Evolutionary conservation across 106 monocot genomes (phyloP).

Genomic region (Dendrobium officinale): DNA sequence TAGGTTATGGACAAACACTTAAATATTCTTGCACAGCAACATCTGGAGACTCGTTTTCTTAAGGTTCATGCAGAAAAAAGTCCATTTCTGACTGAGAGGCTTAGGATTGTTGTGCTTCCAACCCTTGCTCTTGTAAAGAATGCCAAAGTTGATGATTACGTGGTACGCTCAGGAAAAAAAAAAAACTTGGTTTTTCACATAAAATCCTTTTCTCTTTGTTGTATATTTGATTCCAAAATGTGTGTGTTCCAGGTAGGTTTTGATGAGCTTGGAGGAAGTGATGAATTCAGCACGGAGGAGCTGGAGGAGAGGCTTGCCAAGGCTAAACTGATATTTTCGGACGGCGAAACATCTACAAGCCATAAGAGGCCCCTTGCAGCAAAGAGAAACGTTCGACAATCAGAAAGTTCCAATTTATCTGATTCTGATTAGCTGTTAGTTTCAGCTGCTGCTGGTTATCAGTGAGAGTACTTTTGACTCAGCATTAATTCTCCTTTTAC

Average conservation of each 20-base stretch:
- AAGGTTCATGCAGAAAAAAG: conserved; percentile 97
- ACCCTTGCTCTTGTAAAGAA: conserved; percentile 93
- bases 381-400: conserved; percentile 67
- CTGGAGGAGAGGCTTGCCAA: conserved; percentile 90
- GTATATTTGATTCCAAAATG: neutral
- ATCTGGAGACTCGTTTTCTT: conserved; percentile 86
- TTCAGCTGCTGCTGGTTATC: neutral
- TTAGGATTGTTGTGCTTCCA: conserved; percentile 74
- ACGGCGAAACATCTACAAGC: conserved; percentile 62
- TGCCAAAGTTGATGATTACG: conserved; percentile 93
- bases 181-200: neutral
- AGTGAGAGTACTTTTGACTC: too few species aligned
- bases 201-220: neutral
- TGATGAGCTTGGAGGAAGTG: conserved; percentile 83
- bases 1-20: conserved; percentile 98
- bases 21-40: conserved; percentile 77
- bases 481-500: too few species aligned
- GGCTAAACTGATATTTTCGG: conserved; percentile 48
- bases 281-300: conserved; percentile 84
- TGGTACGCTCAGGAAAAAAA: conserved; percentile 38
- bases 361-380: conserved; percentile 21
- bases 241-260: conserved; percentile 72
- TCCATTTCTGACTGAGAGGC: conserved; percentile 89
- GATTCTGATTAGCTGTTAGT: conserved; percentile 67
- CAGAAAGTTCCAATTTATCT: conserved; percentile 40